These are phyloP conservation scores for Wolfiporia cocos DNA, from an alignment of 1,284 basidiomycete species.

Conservation along the genomic window DNA sequence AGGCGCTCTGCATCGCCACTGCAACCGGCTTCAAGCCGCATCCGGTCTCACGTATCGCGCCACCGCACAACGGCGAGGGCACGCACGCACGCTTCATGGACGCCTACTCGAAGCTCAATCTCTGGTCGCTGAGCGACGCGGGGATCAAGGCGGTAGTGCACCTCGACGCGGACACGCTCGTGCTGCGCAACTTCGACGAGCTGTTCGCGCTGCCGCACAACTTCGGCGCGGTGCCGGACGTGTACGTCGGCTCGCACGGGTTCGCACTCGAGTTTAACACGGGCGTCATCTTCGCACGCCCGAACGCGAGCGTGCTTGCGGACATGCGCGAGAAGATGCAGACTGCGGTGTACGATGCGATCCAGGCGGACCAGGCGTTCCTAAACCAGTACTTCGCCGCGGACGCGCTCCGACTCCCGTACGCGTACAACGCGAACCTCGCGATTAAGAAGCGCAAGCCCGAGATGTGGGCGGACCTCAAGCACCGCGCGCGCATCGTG, in stretches of 20 bases:
- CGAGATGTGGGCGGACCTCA: slow-evolving; percentile 29
- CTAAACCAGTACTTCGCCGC: slow-evolving; percentile 37
- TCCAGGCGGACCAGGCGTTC: slow-evolving; percentile 38
- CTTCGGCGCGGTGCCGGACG: slow-evolving; percentile 38
- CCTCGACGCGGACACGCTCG: slow-evolving; percentile 39
- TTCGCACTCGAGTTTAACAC: slow-evolving; percentile 36
- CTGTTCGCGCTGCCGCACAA: slow-evolving; percentile 36
- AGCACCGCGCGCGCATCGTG: slow-evolving; percentile 30
- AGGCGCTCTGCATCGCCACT: slow-evolving; percentile 34
- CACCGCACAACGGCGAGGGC: slow-evolving; percentile 29
- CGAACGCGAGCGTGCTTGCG: slow-evolving; percentile 25
- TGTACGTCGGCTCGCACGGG: slow-evolving; percentile 28
- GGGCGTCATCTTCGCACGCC: slow-evolving; percentile 33
- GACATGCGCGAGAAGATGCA: slow-evolving; percentile 28
- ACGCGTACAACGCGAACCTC: slow-evolving; percentile 41
- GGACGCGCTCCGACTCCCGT: slow-evolving; percentile 34
- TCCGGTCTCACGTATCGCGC: slow-evolving; percentile 30
- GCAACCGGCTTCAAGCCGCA: slow-evolving; percentile 34
- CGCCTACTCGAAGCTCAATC: slow-evolving; percentile 38
- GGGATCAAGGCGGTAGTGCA: slow-evolving; percentile 31
- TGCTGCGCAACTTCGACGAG: slow-evolving; percentile 37
- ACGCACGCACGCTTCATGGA: slow-evolving; percentile 32
- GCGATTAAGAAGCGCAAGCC: slow-evolving; percentile 33
- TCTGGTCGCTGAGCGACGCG: slow-evolving; percentile 33
- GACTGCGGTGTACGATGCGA: slow-evolving; percentile 24